Percentiles rank a stretch among this genome's conserved stretches.
Evolutionary conservation across 2,329 filamentous ascomycete genomes (phyloP).

Genomic region (Fusarium sp.): DNA sequence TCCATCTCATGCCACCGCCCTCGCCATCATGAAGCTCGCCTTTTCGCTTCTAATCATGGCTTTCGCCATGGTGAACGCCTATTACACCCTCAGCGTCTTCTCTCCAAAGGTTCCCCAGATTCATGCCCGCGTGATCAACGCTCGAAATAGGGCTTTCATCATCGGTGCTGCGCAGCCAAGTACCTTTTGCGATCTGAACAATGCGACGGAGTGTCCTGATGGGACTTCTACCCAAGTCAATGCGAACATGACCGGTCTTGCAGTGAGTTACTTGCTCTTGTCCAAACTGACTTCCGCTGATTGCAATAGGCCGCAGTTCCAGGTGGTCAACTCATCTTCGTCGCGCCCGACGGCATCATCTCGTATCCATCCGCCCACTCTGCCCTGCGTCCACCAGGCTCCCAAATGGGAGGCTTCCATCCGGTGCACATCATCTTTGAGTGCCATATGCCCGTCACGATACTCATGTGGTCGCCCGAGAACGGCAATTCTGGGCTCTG

Average conservation of each 20-base stretch:
- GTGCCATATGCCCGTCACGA: constrained; percentile 34
- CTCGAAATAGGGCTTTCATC: constrained; percentile 42
- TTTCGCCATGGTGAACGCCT: constrained; percentile 17
- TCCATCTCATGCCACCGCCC: neutral
- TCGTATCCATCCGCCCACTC: constrained; percentile 68
- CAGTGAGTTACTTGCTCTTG: constrained; percentile 19
- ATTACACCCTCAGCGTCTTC: constrained; percentile 45
- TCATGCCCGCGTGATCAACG: constrained; percentile 45
- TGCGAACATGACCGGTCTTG: constrained; percentile 44
- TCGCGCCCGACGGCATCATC: constrained; percentile 64
- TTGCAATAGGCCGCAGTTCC: constrained; percentile 62
- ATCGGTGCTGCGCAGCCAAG: constrained; percentile 44
- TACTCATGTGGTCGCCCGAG: constrained; percentile 42
- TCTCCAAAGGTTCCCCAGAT: constrained; percentile 37
- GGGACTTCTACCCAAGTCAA: constrained; percentile 46
- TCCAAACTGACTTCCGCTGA: rapidly evolving
- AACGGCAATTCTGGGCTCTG: constrained; percentile 42
- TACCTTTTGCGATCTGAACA: constrained; percentile 42
- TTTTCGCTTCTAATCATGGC: neutral
- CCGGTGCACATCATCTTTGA: constrained; percentile 43
- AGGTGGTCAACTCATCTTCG: constrained; percentile 71
- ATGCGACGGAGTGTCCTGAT: constrained; percentile 40
- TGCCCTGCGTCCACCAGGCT: constrained; percentile 60
- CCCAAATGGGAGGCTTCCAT: constrained; percentile 61
- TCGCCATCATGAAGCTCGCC: constrained; percentile 26